A percentile compares a stretch with the other conserved stretches of the same genome.
phyloP scores from a whole-genome alignment of 2,329 filamentous ascomycete genomes.

The Coniochaeta sp. region DNA sequence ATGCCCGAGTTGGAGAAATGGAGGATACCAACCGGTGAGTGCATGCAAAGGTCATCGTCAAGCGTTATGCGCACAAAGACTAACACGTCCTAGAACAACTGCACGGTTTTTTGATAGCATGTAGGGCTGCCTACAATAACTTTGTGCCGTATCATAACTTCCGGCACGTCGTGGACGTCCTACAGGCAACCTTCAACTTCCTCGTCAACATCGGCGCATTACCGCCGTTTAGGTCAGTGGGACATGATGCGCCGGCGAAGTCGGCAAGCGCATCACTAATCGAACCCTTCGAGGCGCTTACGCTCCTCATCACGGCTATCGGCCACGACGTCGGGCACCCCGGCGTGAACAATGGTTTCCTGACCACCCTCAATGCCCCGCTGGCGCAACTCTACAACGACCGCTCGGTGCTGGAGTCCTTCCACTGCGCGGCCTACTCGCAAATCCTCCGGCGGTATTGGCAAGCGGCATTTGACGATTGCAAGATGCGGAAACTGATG shows the following conservation, averaged over 20 bases:
- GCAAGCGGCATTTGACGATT: constrained; percentile 73
- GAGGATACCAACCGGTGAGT: constrained; percentile 69
- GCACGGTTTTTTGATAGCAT: constrained; percentile 78
- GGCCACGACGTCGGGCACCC: constrained; percentile 97
- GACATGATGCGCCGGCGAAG: constrained; percentile 28
- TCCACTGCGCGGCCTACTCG: constrained; percentile 94
- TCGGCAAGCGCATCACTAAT: constrained; percentile 69
- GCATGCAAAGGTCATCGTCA: constrained; percentile 1
- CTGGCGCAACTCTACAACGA: constrained; percentile 96
- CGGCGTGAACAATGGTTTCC: constrained; percentile 95
- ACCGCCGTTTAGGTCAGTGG: constrained; percentile 53
- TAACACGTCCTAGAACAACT: constrained; percentile 60
- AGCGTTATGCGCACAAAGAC: neutral
- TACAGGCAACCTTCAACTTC: constrained; percentile 90
- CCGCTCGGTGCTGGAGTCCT: constrained; percentile 91
- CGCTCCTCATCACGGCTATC: constrained; percentile 88
- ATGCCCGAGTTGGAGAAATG: constrained; percentile 77
- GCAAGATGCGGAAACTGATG: constrained; percentile 79
- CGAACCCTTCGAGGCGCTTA: constrained; percentile 81
- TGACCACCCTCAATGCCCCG: constrained; percentile 85
- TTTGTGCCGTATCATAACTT: constrained; percentile 99
- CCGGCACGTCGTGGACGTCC: constrained; percentile 90
- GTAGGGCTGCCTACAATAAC: constrained; percentile 88
- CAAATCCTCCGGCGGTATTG: constrained; percentile 91
- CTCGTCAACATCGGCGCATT: constrained; percentile 73